Base-by-base conservation (phyloP, 352 stramenopile genomes). In the Phytophthora syringae region DNA sequence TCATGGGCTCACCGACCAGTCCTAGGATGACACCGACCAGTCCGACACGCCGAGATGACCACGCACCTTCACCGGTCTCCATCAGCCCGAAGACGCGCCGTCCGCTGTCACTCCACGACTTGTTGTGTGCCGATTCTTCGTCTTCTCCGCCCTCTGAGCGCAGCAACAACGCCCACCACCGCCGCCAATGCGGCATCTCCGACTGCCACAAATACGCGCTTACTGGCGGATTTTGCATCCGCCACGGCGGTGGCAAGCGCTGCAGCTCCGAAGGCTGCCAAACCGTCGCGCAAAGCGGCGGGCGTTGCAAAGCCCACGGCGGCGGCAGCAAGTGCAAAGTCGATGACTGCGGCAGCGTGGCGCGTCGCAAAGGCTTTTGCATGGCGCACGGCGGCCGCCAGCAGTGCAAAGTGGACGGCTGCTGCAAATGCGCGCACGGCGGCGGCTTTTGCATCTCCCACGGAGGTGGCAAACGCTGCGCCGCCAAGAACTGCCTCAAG, bases 301-400 rank as follows among this genome's bases (percentile, higher is more conserved):
- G 88, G 2, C 73, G 84, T 5, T 96, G 88, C 76, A 95, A 92
- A 60, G 82, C 84, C 13, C 88, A 96, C 39, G 88, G 88, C 28
- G 88, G 88, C 24, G 88, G 88, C 34, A 94, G 86, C 65, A 90
- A 90, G 52, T 96, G 88, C 78, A 83, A 85, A 63, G 49, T 82
- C 10, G n/a, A 45, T 7, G 68, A 67, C 25, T 94, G 85, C 52
- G 55, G 52, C 28, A 90, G 75, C 30, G 80, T 89, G n/a, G 85
- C 85, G 16, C 76, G 84, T 0, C 78, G 85, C 59, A 86, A 87
- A 48, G 81, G 84, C 5, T 87, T 88, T 28, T 94, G 85, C 54
- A 92, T 94, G 86, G 70, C 53, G 7, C 84, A 94, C 54, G 84
- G 84, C 13, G 84, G 84, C 0, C 79, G 82, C 0, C 82, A 92